Evolutionary conservation across 2,329 filamentous ascomycete species (phyloP).

Genomic region (Alternaria rosae): DNA sequence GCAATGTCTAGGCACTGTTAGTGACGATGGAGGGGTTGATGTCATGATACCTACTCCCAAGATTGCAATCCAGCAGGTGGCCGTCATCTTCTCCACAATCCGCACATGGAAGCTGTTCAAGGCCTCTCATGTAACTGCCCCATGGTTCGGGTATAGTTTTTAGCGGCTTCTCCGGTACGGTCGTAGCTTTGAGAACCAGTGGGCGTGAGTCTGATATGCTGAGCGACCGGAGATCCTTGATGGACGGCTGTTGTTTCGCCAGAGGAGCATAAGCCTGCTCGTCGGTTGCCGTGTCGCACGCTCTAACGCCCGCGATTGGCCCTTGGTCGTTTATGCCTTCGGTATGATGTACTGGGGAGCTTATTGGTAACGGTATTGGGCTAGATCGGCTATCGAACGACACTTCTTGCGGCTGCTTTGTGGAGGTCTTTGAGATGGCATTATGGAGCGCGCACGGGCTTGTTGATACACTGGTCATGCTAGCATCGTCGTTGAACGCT

Average conservation of each 20-base stretch:
- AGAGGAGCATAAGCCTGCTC: background rate
- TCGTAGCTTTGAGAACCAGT: no score
- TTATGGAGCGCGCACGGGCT: background rate
- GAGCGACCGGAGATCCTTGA: background rate
- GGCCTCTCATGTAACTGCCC: background rate
- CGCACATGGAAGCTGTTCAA: conserved; percentile 29
- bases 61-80: conserved; percentile 26
- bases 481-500: background rate
- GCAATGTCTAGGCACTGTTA: conserved; percentile 15
- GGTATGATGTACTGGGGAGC: background rate
- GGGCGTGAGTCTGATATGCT: rapidly evolving
- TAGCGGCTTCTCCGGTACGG: background rate
- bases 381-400: background rate
- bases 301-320: background rate
- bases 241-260: no score
- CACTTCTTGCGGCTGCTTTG: background rate
- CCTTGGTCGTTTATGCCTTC: background rate
- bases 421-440: background rate
- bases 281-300: background rate
- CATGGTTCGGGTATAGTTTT: background rate
- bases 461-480: no score
- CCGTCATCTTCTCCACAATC: conserved; percentile 27
- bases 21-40: background rate
- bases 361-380: background rate
- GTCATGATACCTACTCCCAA: conserved; percentile 27